phyloP scores from a whole-genome alignment of 2,329 filamentous ascomycete genomes.

The Fusarium keratoplasticum region DNA sequence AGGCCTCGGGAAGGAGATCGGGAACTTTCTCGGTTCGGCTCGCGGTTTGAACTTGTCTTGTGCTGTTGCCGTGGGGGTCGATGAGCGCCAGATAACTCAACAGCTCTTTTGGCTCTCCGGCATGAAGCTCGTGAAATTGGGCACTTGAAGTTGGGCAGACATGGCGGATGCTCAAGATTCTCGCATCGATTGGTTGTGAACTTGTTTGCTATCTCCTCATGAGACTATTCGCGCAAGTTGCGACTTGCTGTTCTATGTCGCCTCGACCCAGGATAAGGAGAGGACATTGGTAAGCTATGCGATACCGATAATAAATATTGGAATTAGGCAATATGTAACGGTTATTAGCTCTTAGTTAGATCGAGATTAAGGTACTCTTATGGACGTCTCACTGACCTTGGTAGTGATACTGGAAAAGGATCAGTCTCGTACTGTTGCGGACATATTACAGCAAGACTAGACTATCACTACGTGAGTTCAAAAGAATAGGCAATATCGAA shows the following conservation, averaged over 20 bases:
- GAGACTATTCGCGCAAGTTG: background rate
- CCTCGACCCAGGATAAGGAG: background rate
- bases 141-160: background rate
- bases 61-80: background rate
- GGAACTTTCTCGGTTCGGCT: slow-evolving; percentile 4
- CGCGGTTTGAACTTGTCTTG: background rate
- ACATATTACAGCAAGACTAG: background rate
- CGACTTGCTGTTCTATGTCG: background rate
- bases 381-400: background rate
- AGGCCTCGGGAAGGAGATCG: background rate
- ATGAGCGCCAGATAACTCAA: background rate
- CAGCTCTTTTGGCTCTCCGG: background rate
- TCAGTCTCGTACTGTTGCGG: background rate
- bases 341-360: background rate
- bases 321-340: background rate
- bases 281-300: background rate
- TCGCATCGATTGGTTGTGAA: background rate
- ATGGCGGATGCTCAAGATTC: background rate
- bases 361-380: background rate
- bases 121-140: background rate
- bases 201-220: background rate
- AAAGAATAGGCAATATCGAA: background rate
- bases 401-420: background rate
- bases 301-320: background rate
- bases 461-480: background rate